Evolutionary conservation across 805 yeast genomes (phyloP).

Genomic region (Yarrowia phangngaensis): DNA sequence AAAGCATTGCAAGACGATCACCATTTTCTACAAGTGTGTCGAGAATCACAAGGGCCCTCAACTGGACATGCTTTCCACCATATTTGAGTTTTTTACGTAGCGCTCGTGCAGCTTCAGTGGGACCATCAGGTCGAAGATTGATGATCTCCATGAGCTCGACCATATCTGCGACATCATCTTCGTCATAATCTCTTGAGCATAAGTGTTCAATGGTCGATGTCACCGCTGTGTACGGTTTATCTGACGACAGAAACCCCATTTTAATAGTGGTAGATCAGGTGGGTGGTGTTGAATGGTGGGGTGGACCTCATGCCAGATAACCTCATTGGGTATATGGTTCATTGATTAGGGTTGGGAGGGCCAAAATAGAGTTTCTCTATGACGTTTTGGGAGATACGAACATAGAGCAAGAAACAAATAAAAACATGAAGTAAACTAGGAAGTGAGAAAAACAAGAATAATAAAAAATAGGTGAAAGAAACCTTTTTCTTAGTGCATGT

Average conservation of each 20-base stretch:
- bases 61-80: conserved; percentile 63
- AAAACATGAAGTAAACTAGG: too few species aligned
- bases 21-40: conserved; percentile 61
- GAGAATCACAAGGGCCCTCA: conserved; percentile 61
- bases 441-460: too few species aligned
- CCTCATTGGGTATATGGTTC: too few species aligned
- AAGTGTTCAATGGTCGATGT: conserved; percentile 42
- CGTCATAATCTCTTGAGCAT: conserved; percentile 37
- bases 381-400: too few species aligned
- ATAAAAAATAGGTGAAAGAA: too few species aligned
- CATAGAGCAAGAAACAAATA: too few species aligned
- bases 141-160: conserved; percentile 58
- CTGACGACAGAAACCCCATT: conserved; percentile 39
- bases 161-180: conserved; percentile 47
- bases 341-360: too few species aligned
- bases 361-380: too few species aligned
- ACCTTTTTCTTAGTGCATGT: too few species aligned
- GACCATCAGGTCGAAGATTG: conserved; percentile 43
- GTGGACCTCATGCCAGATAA: too few species aligned
- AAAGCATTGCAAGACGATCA: conserved; percentile 42
- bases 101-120: conserved; percentile 85
- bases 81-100: conserved; percentile 83
- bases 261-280: background rate
- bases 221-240: conserved; percentile 47
- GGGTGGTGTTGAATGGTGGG: too few species aligned